A percentile compares a stretch with the other conserved stretches of the same genome.
Conservation (phyloP, 129 eudicot species). For the Solidago caesia region DNA sequence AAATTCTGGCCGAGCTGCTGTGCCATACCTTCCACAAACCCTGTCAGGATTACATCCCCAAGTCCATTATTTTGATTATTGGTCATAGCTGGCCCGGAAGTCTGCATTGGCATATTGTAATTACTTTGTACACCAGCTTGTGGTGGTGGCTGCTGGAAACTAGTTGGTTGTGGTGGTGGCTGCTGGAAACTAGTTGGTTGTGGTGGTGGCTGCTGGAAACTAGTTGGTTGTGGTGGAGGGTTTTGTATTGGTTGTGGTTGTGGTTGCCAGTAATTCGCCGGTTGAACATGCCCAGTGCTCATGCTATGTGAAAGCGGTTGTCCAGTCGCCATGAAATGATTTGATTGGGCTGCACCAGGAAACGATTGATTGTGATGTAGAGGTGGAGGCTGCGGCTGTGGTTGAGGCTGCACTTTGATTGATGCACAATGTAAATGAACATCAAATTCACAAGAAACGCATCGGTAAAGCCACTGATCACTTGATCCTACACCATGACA, state of each 20-base stretch:
- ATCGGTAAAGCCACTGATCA: conserved; percentile 64
- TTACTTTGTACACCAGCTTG: conserved; percentile 20
- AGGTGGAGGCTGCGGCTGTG: background rate
- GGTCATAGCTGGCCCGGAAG: too few relatives aligned
- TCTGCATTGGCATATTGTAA: conserved; percentile 11
- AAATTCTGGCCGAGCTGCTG: conserved; percentile 53
- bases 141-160: background rate
- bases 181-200: background rate
- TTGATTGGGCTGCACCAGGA: conserved; percentile 14
- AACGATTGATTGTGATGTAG: conserved; percentile 36
- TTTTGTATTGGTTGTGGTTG: background rate
- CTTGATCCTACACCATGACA: conserved; percentile 40
- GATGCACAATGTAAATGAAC: conserved; percentile 52
- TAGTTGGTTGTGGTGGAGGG: background rate
- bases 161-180: background rate
- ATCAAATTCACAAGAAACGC: conserved; percentile 58
- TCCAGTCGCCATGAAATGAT: conserved; percentile 10
- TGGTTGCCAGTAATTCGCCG: conserved; percentile 16
- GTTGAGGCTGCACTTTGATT: too few relatives aligned
- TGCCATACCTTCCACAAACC: conserved; percentile 55
- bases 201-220: background rate
- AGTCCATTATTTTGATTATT: conserved; percentile 6
- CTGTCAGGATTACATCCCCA: conserved; percentile 38
- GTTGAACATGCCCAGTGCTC: conserved; percentile 23
- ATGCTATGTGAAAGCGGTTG: conserved; percentile 29